These are phyloP conservation scores for Hydnomerulius pinastri DNA, from an alignment of 768 basidiomycete species.

Conservation along the genomic window DNA sequence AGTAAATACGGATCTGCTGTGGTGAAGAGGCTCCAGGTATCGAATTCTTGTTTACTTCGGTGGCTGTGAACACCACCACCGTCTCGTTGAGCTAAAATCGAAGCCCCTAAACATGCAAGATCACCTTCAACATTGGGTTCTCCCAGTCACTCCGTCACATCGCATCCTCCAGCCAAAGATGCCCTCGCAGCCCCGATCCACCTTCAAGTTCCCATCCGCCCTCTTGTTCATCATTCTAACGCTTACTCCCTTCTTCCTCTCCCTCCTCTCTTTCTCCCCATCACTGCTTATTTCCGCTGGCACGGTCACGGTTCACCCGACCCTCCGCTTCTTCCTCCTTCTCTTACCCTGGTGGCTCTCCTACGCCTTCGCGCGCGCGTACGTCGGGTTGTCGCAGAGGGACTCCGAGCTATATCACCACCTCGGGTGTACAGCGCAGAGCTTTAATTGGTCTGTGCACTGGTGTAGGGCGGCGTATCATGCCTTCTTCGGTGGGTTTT, in stretches of 20 bases:
- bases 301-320: conserved; percentile 8
- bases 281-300: conserved; percentile 13
- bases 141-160: too few species aligned
- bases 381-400: conserved; percentile 20
- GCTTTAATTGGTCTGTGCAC: conserved; percentile 25
- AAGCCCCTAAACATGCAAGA: neutral
- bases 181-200: conserved; percentile 11
- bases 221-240: conserved; percentile 15
- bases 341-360: conserved; percentile 23
- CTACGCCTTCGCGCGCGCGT: conserved; percentile 20
- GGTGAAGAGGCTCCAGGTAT: too few species aligned
- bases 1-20: too few species aligned
- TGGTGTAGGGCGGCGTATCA: conserved; percentile 20
- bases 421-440: conserved; percentile 24
- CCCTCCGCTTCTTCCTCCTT: conserved; percentile 20
- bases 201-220: neutral
- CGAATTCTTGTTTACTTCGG: too few species aligned
- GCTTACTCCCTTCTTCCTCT: conserved; percentile 17
- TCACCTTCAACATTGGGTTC: too few species aligned
- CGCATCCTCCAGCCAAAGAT: neutral
- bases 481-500: conserved; percentile 24
- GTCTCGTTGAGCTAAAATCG: neutral
- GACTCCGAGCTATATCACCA: conserved; percentile 27
- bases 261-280: too few species aligned
- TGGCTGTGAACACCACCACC: too few species aligned